These are phyloP conservation scores for Aspergillus fumigatus DNA, from an alignment of 2,329 filamentous ascomycete genomes.

Conservation along the genomic window DNA sequence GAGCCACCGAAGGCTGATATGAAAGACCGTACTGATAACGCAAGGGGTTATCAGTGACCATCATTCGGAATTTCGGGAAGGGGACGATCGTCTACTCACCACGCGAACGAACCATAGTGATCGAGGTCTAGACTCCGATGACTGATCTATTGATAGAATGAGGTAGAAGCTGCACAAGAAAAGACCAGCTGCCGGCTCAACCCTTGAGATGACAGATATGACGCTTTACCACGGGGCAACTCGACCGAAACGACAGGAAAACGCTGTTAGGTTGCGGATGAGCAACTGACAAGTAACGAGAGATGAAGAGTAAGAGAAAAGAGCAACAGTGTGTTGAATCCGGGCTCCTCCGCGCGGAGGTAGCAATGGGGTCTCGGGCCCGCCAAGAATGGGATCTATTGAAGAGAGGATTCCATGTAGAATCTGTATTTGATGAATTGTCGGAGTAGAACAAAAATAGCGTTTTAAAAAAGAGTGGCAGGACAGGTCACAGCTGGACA, in stretches of 20 bases:
- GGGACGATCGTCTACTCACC: slow-evolving; percentile 24
- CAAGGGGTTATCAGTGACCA: slow-evolving; percentile 22
- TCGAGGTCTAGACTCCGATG: slow-evolving; percentile 5
- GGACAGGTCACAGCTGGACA: slow-evolving; percentile 2
- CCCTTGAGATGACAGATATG: neutral
- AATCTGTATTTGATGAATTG: neutral
- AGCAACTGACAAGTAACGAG: neutral
- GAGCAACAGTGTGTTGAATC: slow-evolving; percentile 8
- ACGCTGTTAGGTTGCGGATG: neutral
- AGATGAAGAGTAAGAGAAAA: neutral
- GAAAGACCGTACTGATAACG: slow-evolving; percentile 70
- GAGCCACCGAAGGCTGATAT: slow-evolving; percentile 58
- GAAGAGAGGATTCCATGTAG: slow-evolving; percentile 10
- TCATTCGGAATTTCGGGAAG: slow-evolving; percentile 1
- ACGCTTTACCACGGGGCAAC: neutral
- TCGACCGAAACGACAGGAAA: neutral
- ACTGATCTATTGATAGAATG: slow-evolving; percentile 2
- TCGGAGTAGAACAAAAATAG: neutral
- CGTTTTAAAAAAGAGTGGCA: slow-evolving; percentile 1
- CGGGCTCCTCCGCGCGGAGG: slow-evolving; percentile 14
- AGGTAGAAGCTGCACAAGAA: slow-evolving; percentile 11
- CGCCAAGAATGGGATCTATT: slow-evolving; percentile 12
- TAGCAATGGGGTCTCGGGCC: slow-evolving; percentile 13
- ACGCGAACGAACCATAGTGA: slow-evolving; percentile 34
- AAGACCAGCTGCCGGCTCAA: slow-evolving; percentile 9